phyloP scores from a whole-genome alignment of 805 yeast species.

The Lipomyces sp. region DNA sequence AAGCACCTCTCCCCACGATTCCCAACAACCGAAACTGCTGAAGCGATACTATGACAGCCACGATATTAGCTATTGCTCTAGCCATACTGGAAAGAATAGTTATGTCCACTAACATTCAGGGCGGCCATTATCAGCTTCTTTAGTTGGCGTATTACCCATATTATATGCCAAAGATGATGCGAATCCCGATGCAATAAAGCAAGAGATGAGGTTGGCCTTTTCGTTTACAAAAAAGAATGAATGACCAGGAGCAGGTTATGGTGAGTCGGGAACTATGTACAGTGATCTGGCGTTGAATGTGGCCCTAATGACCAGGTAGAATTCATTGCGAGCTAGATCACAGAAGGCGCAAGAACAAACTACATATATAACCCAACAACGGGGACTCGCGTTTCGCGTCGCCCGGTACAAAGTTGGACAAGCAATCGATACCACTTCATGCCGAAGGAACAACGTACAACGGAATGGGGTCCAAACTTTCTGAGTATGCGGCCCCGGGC shows the following conservation, averaged over 20 bases:
- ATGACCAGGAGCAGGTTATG: not conserved
- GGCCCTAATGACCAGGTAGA: not conserved
- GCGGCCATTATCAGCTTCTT: not conserved
- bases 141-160: slow-evolving; percentile 9
- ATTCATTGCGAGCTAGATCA: not conserved
- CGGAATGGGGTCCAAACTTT: not conserved
- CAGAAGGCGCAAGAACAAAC: not conserved
- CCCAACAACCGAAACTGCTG: slow-evolving; percentile 49
- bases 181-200: not conserved
- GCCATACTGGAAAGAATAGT: not conserved
- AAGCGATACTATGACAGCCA: slow-evolving; percentile 20
- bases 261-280: not conserved
- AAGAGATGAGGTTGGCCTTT: not conserved
- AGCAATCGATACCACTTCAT: not conserved
- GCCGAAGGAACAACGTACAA: not conserved
- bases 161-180: not conserved
- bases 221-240: not conserved
- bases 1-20: slow-evolving; percentile 82
- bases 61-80: not conserved
- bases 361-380: not conserved
- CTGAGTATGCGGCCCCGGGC: not conserved
- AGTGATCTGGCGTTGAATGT: not conserved
- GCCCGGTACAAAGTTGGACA: not conserved
- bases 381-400: not conserved
- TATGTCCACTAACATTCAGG: not conserved